A percentile compares a stretch with the other conserved stretches of the same genome.
Conservation (phyloP, 169 alveolate species). For the Plasmodium vivax region DNA sequence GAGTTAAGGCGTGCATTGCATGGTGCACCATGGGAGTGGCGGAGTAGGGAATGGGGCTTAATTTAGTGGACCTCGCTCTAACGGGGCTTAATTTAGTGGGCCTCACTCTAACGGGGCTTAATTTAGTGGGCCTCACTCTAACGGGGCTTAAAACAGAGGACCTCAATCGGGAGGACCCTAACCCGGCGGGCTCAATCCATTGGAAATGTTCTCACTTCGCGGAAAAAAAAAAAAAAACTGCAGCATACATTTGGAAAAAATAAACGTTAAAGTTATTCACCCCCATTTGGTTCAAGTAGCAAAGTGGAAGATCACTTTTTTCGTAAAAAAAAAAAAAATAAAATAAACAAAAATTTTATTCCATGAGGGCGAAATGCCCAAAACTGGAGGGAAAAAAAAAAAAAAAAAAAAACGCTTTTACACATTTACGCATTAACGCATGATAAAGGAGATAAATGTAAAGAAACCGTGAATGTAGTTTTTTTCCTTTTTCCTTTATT, state of each 20-base stretch:
- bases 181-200: neutral
- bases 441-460: neutral
- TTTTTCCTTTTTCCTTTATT: neutral
- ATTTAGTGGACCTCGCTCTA: neutral
- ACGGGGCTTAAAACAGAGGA: neutral
- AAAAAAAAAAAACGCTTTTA: neutral
- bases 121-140: neutral
- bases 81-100: neutral
- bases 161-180: neutral
- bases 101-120: neutral
- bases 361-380: neutral
- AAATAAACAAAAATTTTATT: neutral
- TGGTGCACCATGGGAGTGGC: neutral
- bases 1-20: neutral
- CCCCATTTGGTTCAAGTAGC: neutral
- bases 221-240: neutral
- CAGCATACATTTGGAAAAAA: neutral
- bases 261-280: neutral
- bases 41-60: neutral
- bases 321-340: neutral
- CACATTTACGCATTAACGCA: neutral
- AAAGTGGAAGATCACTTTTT: neutral
- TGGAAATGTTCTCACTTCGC: neutral
- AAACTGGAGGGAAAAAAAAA: neutral
- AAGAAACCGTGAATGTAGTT: neutral